Conservation (phyloP, 371 early-diverging fungal species). For the Thermomucor indicae-seudaticae region DNA sequence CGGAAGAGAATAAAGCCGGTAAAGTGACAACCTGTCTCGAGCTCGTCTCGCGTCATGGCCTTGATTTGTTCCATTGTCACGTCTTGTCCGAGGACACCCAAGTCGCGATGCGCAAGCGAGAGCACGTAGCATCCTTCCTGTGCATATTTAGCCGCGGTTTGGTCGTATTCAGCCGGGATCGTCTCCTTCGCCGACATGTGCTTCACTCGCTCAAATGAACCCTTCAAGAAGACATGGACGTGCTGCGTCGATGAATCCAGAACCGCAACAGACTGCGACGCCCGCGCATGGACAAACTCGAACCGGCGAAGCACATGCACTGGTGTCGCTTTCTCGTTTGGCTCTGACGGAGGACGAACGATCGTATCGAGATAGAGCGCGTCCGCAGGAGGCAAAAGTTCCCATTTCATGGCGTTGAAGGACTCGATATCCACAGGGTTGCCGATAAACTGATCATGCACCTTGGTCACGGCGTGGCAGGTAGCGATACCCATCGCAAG, state of each 20-base stretch:
- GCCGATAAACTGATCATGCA: slow-evolving; percentile 67
- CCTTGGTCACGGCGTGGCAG: slow-evolving; percentile 74
- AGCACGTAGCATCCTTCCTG: slow-evolving; percentile 81
- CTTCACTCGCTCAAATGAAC: slow-evolving; percentile 76
- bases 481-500: slow-evolving; percentile 60
- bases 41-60: slow-evolving; percentile 52
- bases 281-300: slow-evolving; percentile 86
- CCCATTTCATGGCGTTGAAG: slow-evolving; percentile 55
- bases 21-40: slow-evolving; percentile 65
- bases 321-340: slow-evolving; percentile 9
- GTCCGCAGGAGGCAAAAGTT: slow-evolving; percentile 11
- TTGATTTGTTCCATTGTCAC: slow-evolving; percentile 36
- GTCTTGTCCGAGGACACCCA: slow-evolving; percentile 41
- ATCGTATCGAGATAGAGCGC: slow-evolving; percentile 19
- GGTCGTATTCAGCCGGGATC: slow-evolving; percentile 64
- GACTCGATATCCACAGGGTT: slow-evolving; percentile 89
- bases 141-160: slow-evolving; percentile 56
- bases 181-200: slow-evolving; percentile 42
- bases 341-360: slow-evolving; percentile 8
- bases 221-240: slow-evolving; percentile 71
- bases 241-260: slow-evolving; percentile 45
- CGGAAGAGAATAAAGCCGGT: slow-evolving; percentile 83
- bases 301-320: slow-evolving; percentile 68
- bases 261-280: slow-evolving; percentile 81
- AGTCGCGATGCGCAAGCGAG: slow-evolving; percentile 60